A percentile compares a stretch with the other conserved stretches of the same genome.
These are phyloP conservation scores for Schrenkiella parvula DNA, from an alignment of 345 rosid genomes.

Conservation along the genomic window DNA sequence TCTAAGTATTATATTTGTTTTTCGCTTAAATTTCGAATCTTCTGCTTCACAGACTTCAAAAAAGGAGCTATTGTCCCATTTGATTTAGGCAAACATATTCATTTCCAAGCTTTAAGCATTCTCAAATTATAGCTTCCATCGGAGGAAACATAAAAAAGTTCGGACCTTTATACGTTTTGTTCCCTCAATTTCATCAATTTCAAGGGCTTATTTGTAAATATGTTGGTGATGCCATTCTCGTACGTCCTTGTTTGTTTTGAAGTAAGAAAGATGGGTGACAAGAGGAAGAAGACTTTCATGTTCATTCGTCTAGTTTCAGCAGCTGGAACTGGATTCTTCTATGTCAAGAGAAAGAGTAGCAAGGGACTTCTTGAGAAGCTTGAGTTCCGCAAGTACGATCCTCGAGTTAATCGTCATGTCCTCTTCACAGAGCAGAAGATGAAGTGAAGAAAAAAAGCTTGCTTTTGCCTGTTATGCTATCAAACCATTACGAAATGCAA, in stretches of 20 bases:
- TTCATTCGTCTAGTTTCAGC: conserved; percentile 89
- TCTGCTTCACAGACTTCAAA: too few species aligned
- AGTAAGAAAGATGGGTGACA: conserved; percentile 60
- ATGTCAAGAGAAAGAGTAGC: conserved; percentile 86
- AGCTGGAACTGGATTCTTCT: conserved; percentile 97
- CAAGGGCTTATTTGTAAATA: background rate
- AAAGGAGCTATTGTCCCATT: background rate
- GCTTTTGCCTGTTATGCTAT: too few species aligned
- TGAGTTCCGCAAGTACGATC: conserved; percentile 91
- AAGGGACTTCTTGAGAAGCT: conserved; percentile 77
- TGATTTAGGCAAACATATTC: background rate
- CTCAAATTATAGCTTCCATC: background rate
- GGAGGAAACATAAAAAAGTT: background rate
- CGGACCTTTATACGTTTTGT: background rate
- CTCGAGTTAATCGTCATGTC: conserved; percentile 89
- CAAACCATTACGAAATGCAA: too few species aligned
- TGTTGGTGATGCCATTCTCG: background rate
- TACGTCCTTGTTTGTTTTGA: background rate
- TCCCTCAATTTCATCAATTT: background rate
- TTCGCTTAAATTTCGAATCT: too few species aligned
- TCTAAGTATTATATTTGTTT: background rate
- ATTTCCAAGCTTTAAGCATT: background rate
- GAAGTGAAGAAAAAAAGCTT: too few species aligned
- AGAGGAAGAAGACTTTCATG: conserved; percentile 44
- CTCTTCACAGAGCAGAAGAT: conserved; percentile 87